These are phyloP conservation scores for Aureobasidium sp. DNA, from an alignment of 2,329 filamentous ascomycete genomes.

Conservation along the genomic window DNA sequence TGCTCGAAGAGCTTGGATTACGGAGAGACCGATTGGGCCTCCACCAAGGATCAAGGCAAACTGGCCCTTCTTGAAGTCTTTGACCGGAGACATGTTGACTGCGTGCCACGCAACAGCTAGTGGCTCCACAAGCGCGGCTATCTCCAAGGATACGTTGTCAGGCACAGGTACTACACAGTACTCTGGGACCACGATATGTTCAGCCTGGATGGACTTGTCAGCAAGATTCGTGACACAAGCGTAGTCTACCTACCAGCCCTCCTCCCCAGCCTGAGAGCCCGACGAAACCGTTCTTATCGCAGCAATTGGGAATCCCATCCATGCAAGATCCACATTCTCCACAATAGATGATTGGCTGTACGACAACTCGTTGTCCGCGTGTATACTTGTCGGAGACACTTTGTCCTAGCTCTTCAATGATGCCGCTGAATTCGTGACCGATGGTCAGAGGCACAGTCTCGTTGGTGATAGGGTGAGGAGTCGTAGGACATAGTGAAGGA, in stretches of 20 bases:
- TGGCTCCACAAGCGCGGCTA: conserved; percentile 47
- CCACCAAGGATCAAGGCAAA: conserved; percentile 44
- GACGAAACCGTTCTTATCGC: conserved; percentile 46
- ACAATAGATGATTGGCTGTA: conserved; percentile 49
- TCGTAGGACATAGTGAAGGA: conserved; percentile 37
- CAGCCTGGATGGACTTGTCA: background rate
- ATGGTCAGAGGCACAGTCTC: conserved; percentile 45
- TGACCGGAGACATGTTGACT: conserved; percentile 38
- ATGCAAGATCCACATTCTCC: conserved; percentile 44
- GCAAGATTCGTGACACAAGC: background rate
- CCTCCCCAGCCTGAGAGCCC: conserved; percentile 47
- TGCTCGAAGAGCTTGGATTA: conserved; percentile 40
- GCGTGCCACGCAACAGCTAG: conserved; percentile 50
- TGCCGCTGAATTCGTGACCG: conserved; percentile 46
- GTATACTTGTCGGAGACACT: conserved; percentile 39
- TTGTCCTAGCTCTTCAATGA: conserved; percentile 45
- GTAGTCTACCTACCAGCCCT: conserved; percentile 29
- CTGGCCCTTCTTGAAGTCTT: conserved; percentile 36
- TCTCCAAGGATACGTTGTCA: conserved; percentile 43
- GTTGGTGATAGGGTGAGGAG: conserved; percentile 47
- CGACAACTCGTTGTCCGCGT: conserved; percentile 40
- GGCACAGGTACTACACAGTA: conserved; percentile 40
- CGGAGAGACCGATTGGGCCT: conserved; percentile 46
- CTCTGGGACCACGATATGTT: conserved; percentile 41
- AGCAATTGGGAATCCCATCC: conserved; percentile 47